Evolutionary conservation across 352 stramenopile genomes (phyloP).

Genomic region (Plasmopara halstedii): DNA sequence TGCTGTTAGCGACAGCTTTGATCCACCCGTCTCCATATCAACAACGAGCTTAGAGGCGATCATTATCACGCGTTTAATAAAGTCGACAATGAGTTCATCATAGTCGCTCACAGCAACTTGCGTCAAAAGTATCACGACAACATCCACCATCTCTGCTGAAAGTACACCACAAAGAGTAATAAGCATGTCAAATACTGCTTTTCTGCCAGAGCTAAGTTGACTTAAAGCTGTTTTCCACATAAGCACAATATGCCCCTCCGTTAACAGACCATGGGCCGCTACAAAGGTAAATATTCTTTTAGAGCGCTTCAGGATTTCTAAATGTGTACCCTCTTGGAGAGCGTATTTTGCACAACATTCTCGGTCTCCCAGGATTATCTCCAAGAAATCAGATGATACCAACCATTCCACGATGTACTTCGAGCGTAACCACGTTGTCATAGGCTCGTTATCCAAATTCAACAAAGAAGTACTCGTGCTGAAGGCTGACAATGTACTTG

Average conservation of each 20-base stretch:
- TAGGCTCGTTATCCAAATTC: conserved; percentile 16
- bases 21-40: conserved; percentile 51
- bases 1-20: conserved; percentile 67
- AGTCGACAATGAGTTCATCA: conserved; percentile 69
- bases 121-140: conserved; percentile 63
- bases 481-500: conserved; percentile 22
- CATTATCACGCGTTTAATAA: conserved; percentile 69
- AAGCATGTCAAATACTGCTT: conserved; percentile 69
- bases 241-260: conserved; percentile 56
- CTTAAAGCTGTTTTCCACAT: conserved; percentile 69
- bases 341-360: conserved; percentile 58
- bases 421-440: conserved; percentile 63
- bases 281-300: conserved; percentile 66
- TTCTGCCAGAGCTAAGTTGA: conserved; percentile 60
- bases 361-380: conserved; percentile 73
- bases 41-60: conserved; percentile 67
- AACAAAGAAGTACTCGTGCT: conserved; percentile 19
- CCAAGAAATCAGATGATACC: conserved; percentile 59
- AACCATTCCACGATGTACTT: conserved; percentile 81
- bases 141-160: conserved; percentile 64
- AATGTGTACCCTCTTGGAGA: conserved; percentile 66
- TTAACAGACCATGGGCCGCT: conserved; percentile 44
- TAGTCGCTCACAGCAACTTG: conserved; percentile 66
- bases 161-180: conserved; percentile 56
- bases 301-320: conserved; percentile 78